Percentiles rank a stretch among this genome's conserved stretches.
phyloP scores from a whole-genome alignment of 2,329 filamentous ascomycete genomes.

The Colletotrichum phormii region DNA sequence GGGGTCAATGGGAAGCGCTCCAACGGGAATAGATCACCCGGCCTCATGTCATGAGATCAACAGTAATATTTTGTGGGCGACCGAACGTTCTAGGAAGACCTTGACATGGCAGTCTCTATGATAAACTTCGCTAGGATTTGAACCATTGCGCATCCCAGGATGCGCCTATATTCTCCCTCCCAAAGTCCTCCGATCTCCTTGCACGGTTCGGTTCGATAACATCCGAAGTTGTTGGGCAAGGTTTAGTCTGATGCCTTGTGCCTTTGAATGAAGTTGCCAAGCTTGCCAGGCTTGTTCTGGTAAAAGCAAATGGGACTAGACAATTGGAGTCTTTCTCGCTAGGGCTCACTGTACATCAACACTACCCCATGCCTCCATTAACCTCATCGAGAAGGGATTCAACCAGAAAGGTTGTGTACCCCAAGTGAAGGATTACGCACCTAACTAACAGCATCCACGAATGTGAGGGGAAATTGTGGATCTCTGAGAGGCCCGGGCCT shows the following conservation, averaged over 20 bases:
- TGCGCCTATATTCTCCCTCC: not conserved
- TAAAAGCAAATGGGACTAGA: not conserved
- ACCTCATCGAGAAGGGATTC: not conserved
- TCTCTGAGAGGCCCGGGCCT: not conserved
- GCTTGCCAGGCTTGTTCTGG: no score
- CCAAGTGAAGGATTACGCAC: not conserved
- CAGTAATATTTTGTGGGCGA: no score
- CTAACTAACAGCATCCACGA: not conserved
- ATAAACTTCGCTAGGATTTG: no score
- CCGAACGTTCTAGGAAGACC: not conserved
- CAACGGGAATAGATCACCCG: not conserved
- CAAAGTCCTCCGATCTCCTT: not conserved
- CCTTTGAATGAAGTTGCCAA: not conserved
- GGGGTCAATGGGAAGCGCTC: not conserved
- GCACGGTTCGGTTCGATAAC: not conserved
- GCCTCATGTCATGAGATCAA: not conserved
- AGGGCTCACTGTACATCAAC: not conserved
- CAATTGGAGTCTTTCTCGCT: not conserved
- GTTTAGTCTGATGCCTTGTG: not conserved
- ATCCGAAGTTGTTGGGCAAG: not conserved
- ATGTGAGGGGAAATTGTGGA: slow-evolving; percentile 32
- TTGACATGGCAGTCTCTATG: not conserved
- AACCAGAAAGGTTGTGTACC: not conserved
- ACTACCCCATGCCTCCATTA: not conserved
- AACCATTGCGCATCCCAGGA: not conserved